Base-by-base conservation (phyloP, 768 basidiomycete species). In the Termitomyces sp. region DNA sequence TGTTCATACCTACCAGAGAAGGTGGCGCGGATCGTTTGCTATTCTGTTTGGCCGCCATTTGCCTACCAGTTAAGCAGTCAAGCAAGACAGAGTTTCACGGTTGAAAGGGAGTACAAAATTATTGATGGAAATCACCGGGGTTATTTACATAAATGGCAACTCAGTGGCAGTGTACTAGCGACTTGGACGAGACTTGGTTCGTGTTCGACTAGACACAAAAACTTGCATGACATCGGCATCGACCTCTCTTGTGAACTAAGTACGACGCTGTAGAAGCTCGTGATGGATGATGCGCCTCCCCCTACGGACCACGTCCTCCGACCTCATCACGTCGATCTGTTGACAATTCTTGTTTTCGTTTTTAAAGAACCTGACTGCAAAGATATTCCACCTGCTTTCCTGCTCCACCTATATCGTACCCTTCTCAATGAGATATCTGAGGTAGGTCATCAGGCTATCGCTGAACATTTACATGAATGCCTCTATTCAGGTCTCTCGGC, bases 271-370 rank as follows among this genome's bases (percentile, higher is more conserved):
- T 26, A 35, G 17, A 33, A 41, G 17, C 21, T 7, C 38, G 53
- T 41, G 63, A 78, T 70, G 76, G 78, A 70, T 50, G 79, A 81
- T 35, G 73, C 76, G 21, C 82, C 81, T 53, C 83, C 85, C 8
- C 84, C 86, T 1, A 78, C 80, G 7, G 80, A 83, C 51, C 86
- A 89, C 69, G 75, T 83, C 55, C 76, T 93, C 30, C 78, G 84
- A 54, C 89, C 91, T 1, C 91, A 93, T 63, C 91, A 94, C 66
- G 74, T 93, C 50, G 79, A 79, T 49, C 72, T 92, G 15, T 73
- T 92, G 33, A 79, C 80, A 35, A 72, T 90, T 26, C 73, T 91
- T 37, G 73, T 84, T 57, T 71, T 86, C 12, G 71, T 80, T 4
- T 88, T 85, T 68, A 85, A 82, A 65, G 84, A 87, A 60, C 75